Evolutionary conservation across 352 stramenopile species (phyloP), one percentile per base, ranked within the genome.

Genomic region (Globisporangium irregulare): DNA sequence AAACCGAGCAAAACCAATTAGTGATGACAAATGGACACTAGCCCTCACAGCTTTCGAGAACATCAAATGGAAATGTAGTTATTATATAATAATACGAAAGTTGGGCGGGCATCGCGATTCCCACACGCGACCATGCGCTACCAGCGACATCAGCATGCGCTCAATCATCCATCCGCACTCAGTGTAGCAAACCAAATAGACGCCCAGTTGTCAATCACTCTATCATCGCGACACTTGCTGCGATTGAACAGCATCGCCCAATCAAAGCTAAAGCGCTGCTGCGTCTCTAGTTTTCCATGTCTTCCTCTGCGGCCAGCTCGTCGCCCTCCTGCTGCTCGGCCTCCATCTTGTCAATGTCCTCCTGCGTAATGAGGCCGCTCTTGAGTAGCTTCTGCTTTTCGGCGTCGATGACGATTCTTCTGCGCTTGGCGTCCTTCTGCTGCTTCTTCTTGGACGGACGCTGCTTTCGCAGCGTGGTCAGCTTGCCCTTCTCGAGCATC

Each of bases 401-500:
- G 15, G 69, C 70, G 2, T 93, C 84, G 7, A 84, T 81, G 61
- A 82, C 82, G 60, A 91, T 90, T 55, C 85, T 75, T 69, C 81
- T 78, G 70, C 84, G 88, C 73, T 95, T 95, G 64, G 82, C 71
- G 62, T 95, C 86, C 73, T 93, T 93, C 64, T 90, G 81, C 66
- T 80, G 76, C 77, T 95, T 95, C 77, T 95, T 95, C 85, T 94
- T 95, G 74, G 81, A 92, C 55, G 82, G 72, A 14, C 76, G 75
- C 32, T 72, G 80, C 66, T 90, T 90, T 69, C 86, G 84, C 69
- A 95, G 75, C 56, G 83, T 73, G 32, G 67, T 81, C 58, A 70
- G 70, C 61, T 78, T 74, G 50, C 86, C 86, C 67, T 92, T 82
- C 66, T 90, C 68, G 43, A 87, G 43, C 53, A 68, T 62, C 60